These are phyloP conservation scores for Melaleuca alternifolia DNA, from an alignment of 345 rosid genomes.

Conservation along the genomic window DNA sequence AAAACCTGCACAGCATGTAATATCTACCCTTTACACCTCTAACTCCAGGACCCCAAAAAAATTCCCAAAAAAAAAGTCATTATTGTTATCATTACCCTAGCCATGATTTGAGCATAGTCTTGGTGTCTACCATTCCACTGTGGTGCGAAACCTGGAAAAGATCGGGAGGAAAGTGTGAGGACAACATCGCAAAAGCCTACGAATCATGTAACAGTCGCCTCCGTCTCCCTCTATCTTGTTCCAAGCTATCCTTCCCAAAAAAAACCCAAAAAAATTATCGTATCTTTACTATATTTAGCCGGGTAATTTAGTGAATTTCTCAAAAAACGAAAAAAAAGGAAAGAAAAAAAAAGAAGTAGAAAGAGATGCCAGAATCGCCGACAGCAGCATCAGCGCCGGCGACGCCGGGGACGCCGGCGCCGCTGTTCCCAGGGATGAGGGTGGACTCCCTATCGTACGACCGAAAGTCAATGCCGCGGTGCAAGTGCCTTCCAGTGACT, in stretches of 20 bases:
- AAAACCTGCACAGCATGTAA: slow-evolving; percentile 51
- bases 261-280: not conserved
- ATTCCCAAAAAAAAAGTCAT: slow-evolving; percentile 4
- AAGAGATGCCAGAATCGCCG: slow-evolving; percentile 31
- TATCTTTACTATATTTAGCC: not conserved
- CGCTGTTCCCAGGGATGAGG: slow-evolving; percentile 60
- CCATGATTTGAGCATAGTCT: not conserved
- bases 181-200: slow-evolving; percentile 40
- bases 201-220: slow-evolving; percentile 43
- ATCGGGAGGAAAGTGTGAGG: slow-evolving; percentile 30
- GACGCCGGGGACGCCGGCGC: slow-evolving; percentile 92
- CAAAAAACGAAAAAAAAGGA: not conserved
- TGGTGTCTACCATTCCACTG: not conserved
- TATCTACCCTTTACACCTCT: not conserved
- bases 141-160: slow-evolving; percentile 30
- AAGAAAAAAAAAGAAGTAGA: not conserved
- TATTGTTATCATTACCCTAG: not conserved
- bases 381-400: slow-evolving; percentile 71
- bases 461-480: slow-evolving; percentile 71
- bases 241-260: not conserved
- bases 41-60: not conserved
- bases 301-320: not conserved
- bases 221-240: not conserved
- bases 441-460: slow-evolving; percentile 89
- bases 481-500: slow-evolving; percentile 85